Base-by-base conservation (phyloP, 1,284 basidiomycete genomes). In the Malassezia brasiliensis region DNA sequence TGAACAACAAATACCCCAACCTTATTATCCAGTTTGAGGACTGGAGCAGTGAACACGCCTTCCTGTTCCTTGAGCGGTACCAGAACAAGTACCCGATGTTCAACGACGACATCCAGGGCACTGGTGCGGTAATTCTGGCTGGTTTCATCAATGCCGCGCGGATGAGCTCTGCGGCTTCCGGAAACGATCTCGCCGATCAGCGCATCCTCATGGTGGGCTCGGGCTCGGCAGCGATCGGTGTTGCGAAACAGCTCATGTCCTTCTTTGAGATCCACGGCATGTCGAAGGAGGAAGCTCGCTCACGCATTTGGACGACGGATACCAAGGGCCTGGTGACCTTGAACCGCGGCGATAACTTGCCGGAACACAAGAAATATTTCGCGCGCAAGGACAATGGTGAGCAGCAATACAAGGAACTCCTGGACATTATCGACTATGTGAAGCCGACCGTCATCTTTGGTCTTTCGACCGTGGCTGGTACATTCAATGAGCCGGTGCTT, bases 391-490 rank as follows among this genome's bases (percentile, higher is more conserved):
- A 74, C 59, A 72, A 74, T 54, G 50, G 54, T 7, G 70, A 67
- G 39, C 47, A 61, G 28, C 68, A 72, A 55, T 64, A 56, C 62
- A 68, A 69, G 51, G 56, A 63, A 3, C 80, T 94, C 30, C 78
- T 84, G 45, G 86, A 90, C 48, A 85, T 93, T 65, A 81, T 96
- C 68, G 80, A 85, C 53, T 84, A 86, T 73, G 87, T 94, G 60
- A 82, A 87, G 76, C 91, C 91, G 10, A 96, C 91, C 17, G 89
- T 87, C 12, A 80, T 96, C 31, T 80, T 96, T 59, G 90, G 91
- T 51, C 83, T 96, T 32, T 90, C 87, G 19, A 94, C 90, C 22
- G 85, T 87, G 62, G 82, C 82, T 78, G 84, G 84, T 45, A 86
- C 89, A 1, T 96, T 96, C 78, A 82, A 79, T 58, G 79, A 85